phyloP scores from a whole-genome alignment of 2,329 filamentous ascomycete genomes.

The Verticillium nubilum region DNA sequence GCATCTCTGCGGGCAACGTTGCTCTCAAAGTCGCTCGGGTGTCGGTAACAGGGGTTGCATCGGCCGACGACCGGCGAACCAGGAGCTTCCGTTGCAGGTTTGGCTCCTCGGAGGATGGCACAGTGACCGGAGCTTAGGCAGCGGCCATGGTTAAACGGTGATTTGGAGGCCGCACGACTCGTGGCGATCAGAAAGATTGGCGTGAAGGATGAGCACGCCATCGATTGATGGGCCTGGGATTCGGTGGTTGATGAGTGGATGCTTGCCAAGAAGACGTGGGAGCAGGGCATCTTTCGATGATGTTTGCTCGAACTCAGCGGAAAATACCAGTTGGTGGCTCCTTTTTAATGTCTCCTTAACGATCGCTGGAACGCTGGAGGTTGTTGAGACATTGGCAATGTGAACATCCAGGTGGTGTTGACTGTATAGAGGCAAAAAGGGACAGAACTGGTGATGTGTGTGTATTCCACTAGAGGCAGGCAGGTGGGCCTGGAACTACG shows the following conservation, averaged over 20 bases:
- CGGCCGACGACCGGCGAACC: background rate
- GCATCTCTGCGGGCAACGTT: background rate
- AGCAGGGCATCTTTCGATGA: background rate
- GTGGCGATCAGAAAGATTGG: background rate
- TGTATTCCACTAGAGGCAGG: too few species aligned
- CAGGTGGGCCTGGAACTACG: too few species aligned
- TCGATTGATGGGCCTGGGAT: background rate
- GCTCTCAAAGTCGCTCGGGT: background rate
- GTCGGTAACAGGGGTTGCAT: background rate
- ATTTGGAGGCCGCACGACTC: background rate
- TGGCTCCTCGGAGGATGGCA: background rate
- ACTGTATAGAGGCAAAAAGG: too few species aligned
- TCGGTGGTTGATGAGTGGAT: background rate
- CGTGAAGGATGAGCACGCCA: background rate
- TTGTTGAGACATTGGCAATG: too few species aligned
- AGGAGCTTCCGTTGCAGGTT: background rate
- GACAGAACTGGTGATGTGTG: too few species aligned
- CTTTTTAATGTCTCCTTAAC: too few species aligned
- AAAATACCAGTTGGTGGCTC: too few species aligned
- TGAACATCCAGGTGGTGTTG: too few species aligned
- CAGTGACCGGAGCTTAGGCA: background rate
- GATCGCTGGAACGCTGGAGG: too few species aligned
- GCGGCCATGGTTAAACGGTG: background rate
- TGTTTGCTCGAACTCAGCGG: background rate
- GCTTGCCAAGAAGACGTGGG: background rate